A percentile compares a stretch with the other conserved stretches of the same genome.
These are phyloP conservation scores for Fusarium marasasianum DNA, from an alignment of 2,329 filamentous ascomycete genomes.

Conservation along the genomic window DNA sequence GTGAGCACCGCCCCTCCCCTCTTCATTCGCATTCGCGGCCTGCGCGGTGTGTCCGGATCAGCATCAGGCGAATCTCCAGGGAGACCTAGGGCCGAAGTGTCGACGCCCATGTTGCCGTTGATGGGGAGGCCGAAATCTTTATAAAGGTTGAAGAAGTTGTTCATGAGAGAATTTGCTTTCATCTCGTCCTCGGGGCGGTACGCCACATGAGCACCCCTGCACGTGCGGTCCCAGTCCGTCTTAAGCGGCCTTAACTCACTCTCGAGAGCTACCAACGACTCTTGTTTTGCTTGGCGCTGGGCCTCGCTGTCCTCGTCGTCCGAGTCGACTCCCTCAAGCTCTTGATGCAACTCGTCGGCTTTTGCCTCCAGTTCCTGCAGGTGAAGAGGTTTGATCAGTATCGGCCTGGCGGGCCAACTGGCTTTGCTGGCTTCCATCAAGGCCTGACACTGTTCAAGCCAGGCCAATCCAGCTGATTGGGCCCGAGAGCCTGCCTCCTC, in stretches of 20 bases:
- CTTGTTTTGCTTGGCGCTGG: background rate
- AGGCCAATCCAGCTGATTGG: background rate
- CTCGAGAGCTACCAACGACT: background rate
- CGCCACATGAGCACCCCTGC: conserved; percentile 5
- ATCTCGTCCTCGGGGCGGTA: conserved; percentile 6
- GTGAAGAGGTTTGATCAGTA: background rate
- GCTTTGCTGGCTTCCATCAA: background rate
- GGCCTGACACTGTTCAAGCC: background rate
- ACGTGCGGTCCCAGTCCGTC: conserved; percentile 1
- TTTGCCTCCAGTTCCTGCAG: background rate
- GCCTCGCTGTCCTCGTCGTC: background rate
- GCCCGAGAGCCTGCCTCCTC: background rate
- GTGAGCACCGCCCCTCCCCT: background rate
- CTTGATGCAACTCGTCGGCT: too few relatives aligned
- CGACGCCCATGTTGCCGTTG: background rate
- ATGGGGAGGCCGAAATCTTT: background rate
- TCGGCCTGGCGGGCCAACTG: background rate
- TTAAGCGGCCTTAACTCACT: background rate
- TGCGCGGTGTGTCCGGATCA: background rate
- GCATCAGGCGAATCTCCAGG: background rate
- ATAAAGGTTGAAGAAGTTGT: background rate
- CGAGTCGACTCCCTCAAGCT: background rate
- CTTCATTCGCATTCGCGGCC: background rate
- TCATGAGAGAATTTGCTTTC: conserved; percentile 7
- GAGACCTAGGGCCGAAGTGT: background rate